Conservation (phyloP, 305 asterid genomes). For the Fraxinus dipetala region DNA sequence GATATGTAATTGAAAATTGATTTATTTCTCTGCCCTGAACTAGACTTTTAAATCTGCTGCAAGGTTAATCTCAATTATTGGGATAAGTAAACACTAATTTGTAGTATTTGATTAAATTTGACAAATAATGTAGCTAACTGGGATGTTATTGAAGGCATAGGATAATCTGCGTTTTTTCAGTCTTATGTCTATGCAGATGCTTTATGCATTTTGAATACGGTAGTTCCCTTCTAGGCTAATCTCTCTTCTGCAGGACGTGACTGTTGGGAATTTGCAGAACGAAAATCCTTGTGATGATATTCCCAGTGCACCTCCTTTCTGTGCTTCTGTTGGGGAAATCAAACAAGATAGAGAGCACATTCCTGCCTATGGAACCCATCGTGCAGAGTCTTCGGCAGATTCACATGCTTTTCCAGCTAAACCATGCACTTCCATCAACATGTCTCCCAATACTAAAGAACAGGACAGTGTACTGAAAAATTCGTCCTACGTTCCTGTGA, state of each 20-base stretch:
- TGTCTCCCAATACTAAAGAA: conserved; percentile 23
- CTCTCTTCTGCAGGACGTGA: conserved; percentile 27
- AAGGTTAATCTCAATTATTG: neutral
- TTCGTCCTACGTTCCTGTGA: conserved; percentile 27
- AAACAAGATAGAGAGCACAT: conserved; percentile 28
- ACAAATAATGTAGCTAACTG: neutral
- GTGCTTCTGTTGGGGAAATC: conserved; percentile 30
- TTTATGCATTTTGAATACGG: neutral
- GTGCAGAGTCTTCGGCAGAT: conserved; percentile 11
- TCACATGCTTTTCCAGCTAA: conserved; percentile 24
- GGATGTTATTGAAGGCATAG: neutral
- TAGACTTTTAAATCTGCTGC: neutral
- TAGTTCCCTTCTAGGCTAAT: conserved; percentile 13
- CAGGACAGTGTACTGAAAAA: conserved; percentile 22
- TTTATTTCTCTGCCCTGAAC: neutral
- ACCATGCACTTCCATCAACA: conserved; percentile 16
- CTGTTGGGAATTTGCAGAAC: conserved; percentile 24
- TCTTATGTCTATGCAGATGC: neutral
- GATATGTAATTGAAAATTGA: neutral
- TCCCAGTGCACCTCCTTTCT: conserved; percentile 56
- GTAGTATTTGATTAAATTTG: neutral
- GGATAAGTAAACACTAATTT: neutral
- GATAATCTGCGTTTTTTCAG: neutral
- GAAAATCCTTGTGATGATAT: conserved; percentile 35
- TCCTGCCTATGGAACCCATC: conserved; percentile 25